Conservation (phyloP, 2,329 filamentous ascomycete species). For the Pseudopyricularia cyperi region DNA sequence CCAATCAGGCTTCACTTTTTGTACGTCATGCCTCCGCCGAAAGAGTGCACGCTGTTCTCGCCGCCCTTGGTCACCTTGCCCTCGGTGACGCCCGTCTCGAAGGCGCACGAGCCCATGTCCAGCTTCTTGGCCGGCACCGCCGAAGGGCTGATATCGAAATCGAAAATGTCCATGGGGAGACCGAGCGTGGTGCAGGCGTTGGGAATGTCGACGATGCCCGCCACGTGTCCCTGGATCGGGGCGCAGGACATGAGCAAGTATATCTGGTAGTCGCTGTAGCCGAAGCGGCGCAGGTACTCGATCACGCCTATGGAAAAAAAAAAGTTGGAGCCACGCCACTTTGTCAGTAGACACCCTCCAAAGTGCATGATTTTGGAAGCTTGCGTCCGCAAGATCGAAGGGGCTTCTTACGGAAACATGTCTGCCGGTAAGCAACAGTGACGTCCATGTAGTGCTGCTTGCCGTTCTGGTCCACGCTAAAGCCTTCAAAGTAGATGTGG, state of each 20-base stretch:
- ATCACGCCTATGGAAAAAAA: constrained; percentile 45
- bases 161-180: constrained; percentile 85
- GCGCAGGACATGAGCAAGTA: constrained; percentile 79
- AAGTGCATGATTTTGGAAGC: too few relatives aligned
- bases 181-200: constrained; percentile 86
- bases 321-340: not conserved
- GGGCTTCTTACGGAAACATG: constrained; percentile 39
- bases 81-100: constrained; percentile 32
- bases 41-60: constrained; percentile 33
- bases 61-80: constrained; percentile 30
- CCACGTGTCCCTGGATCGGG: constrained; percentile 76
- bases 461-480: constrained; percentile 75
- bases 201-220: constrained; percentile 81
- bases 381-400: too few relatives aligned
- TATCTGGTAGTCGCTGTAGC: constrained; percentile 61
- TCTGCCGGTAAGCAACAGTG: constrained; percentile 76
- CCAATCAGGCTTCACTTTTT: constrained; percentile 15
- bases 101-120: constrained; percentile 63
- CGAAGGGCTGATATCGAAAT: constrained; percentile 74
- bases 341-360: not conserved
- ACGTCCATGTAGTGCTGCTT: constrained; percentile 86
- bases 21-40: constrained; percentile 36
- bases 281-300: constrained; percentile 67
- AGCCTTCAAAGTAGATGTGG: constrained; percentile 79
- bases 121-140: constrained; percentile 30